Conservation (phyloP, 768 basidiomycete genomes). For the Zangia roseola region DNA sequence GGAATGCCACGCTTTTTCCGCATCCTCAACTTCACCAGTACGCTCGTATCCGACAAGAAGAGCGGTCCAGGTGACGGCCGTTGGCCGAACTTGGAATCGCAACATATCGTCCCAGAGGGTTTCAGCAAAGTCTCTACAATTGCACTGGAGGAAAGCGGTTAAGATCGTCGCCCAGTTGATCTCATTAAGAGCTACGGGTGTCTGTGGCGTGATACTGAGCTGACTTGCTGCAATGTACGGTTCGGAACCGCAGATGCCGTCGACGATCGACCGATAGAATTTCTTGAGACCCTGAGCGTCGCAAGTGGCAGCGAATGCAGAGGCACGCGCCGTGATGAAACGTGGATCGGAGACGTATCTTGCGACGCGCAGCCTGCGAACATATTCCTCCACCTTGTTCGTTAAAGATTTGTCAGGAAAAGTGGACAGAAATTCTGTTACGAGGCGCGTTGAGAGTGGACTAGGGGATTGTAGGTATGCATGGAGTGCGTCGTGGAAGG, state of each 20-base stretch:
- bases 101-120: slow-evolving; percentile 69
- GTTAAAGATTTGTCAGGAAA: slow-evolving; percentile 39
- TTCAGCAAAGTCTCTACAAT: slow-evolving; percentile 55
- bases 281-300: slow-evolving; percentile 37
- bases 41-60: slow-evolving; percentile 63
- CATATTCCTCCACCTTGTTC: slow-evolving; percentile 43
- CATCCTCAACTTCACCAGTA: slow-evolving; percentile 48
- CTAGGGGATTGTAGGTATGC: slow-evolving; percentile 39
- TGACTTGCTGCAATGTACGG: slow-evolving; percentile 53
- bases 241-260: slow-evolving; percentile 49
- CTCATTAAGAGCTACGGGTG: slow-evolving; percentile 52
- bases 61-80: slow-evolving; percentile 65
- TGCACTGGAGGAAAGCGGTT: slow-evolving; percentile 57
- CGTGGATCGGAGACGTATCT: slow-evolving; percentile 49
- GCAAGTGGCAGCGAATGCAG: slow-evolving; percentile 40
- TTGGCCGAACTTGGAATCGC: slow-evolving; percentile 47
- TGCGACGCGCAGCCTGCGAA: slow-evolving; percentile 49
- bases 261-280: slow-evolving; percentile 51
- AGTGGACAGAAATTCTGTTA: slow-evolving; percentile 39
- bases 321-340: slow-evolving; percentile 50
- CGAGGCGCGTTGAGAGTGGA: slow-evolving; percentile 35
- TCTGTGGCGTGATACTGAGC: slow-evolving; percentile 35
- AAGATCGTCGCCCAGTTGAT: slow-evolving; percentile 66
- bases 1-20: slow-evolving; percentile 58
- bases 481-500: slow-evolving; percentile 56